Conservation (phyloP, 257 asterid species). For the Nicotiana tabacum region DNA sequence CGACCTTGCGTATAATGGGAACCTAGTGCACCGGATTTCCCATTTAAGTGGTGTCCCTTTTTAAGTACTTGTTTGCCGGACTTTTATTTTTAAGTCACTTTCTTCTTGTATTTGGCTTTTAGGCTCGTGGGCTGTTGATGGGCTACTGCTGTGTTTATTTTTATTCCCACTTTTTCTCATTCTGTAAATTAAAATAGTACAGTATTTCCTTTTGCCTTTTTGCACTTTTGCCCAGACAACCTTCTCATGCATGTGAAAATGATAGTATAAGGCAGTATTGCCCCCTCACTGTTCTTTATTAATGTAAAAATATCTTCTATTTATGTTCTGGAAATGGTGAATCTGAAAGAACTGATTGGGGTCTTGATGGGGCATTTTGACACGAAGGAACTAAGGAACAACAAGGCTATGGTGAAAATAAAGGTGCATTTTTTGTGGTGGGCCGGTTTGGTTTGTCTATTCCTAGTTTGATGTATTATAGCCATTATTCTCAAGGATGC, state of each 20-base stretch:
- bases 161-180: background rate
- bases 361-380: conserved; percentile 5
- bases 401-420: background rate
- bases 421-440: background rate
- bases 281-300: background rate
- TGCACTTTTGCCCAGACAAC: background rate
- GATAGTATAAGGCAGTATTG: background rate
- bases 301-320: background rate
- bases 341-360: background rate
- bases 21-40: fast-evolving
- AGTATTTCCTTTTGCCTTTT: background rate
- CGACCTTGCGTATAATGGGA: fast-evolving
- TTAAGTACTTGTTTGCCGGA: conserved; percentile 20
- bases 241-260: background rate
- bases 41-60: conserved; percentile 7
- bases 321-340: conserved; percentile 6
- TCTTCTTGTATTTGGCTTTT: conserved; percentile 37
- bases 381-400: conserved; percentile 10
- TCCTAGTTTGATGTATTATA: background rate
- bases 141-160: background rate
- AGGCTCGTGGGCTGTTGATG: conserved; percentile 33
- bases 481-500: background rate
- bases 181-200: background rate
- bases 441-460: conserved; percentile 2
- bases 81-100: conserved; percentile 20